A percentile compares a stretch with the other conserved stretches of the same genome.
phyloP scores from a whole-genome alignment of 768 basidiomycete genomes.

The Tricholoma flavovirens region DNA sequence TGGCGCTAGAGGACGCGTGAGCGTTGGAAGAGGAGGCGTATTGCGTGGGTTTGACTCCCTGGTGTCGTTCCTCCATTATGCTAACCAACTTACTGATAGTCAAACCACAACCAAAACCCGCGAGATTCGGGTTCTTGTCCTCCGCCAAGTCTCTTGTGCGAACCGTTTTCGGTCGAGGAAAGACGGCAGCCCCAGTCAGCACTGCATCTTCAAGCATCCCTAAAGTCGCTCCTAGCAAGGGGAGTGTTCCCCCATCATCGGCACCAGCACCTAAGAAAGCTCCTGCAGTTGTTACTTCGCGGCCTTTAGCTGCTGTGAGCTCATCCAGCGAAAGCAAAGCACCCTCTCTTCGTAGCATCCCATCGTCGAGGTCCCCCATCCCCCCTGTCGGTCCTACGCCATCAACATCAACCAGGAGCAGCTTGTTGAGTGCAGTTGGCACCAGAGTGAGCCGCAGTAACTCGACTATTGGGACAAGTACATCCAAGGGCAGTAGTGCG shows the following conservation, averaged over 20 bases:
- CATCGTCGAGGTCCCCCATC: conserved; percentile 16
- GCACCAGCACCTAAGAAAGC: conserved; percentile 11
- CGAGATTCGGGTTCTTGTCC: conserved; percentile 66
- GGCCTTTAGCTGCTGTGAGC: conserved; percentile 17
- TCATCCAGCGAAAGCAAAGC: conserved; percentile 11
- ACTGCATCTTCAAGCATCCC: conserved; percentile 14
- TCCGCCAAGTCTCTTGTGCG: conserved; percentile 67
- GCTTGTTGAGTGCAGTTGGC: not conserved
- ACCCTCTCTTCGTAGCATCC: conserved; percentile 14
- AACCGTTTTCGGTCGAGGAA: conserved; percentile 67
- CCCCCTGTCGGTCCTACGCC: conserved; percentile 13
- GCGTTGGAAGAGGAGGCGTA: conserved; percentile 33
- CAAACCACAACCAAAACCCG: conserved; percentile 41
- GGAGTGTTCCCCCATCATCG: conserved; percentile 7
- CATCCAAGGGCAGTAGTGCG: conserved; percentile 15
- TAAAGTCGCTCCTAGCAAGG: conserved; percentile 6
- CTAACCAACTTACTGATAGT: conserved; percentile 17
- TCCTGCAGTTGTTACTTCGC: conserved; percentile 9
- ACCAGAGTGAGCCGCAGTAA: conserved; percentile 8
- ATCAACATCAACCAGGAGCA: conserved; percentile 9
- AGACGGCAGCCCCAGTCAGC: conserved; percentile 22
- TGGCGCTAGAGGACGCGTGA: conserved; percentile 31
- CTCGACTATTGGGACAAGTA: conserved; percentile 12
- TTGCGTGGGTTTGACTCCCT: conserved; percentile 29
- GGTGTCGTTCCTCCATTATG: not conserved